Evolutionary conservation across 208 protist species (phyloP).

Genomic region (Trypanosoma grayi): DNA sequence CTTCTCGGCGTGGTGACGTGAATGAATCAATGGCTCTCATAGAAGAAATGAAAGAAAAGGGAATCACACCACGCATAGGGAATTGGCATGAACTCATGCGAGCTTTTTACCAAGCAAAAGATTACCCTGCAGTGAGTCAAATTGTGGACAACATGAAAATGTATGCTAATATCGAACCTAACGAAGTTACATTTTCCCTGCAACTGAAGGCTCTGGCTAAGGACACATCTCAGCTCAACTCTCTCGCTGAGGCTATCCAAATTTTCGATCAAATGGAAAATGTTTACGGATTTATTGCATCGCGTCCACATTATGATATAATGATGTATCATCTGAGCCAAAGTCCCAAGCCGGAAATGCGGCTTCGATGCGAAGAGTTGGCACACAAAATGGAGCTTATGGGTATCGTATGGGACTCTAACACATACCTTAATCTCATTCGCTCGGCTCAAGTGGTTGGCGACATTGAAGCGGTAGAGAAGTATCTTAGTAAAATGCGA

Average conservation of each 20-base stretch:
- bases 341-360: constrained; percentile 76
- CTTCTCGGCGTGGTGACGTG: constrained; percentile 53
- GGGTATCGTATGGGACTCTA: constrained; percentile 83
- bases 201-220: constrained; percentile 77
- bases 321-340: constrained; percentile 84
- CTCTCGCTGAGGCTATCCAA: constrained; percentile 77
- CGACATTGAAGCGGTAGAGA: constrained; percentile 75
- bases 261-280: constrained; percentile 92
- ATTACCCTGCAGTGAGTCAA: constrained; percentile 76
- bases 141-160: constrained; percentile 92
- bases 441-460: constrained; percentile 76
- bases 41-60: constrained; percentile 85
- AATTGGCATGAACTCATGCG: constrained; percentile 92
- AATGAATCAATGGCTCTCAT: constrained; percentile 79
- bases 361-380: constrained; percentile 80
- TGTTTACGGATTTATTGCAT: constrained; percentile 85
- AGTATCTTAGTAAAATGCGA: constrained; percentile 75
- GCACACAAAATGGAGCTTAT: constrained; percentile 90
- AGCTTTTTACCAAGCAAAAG: constrained; percentile 75
- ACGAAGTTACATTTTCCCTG: constrained; percentile 82
- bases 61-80: constrained; percentile 84
- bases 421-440: constrained; percentile 85
- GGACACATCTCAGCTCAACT: constrained; percentile 72
- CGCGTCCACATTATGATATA: constrained; percentile 80
- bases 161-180: constrained; percentile 91